Percentiles rank a stretch among this genome's conserved stretches.
Conservation (phyloP, 2,329 filamentous ascomycete genomes). For the Penicillium sp. region DNA sequence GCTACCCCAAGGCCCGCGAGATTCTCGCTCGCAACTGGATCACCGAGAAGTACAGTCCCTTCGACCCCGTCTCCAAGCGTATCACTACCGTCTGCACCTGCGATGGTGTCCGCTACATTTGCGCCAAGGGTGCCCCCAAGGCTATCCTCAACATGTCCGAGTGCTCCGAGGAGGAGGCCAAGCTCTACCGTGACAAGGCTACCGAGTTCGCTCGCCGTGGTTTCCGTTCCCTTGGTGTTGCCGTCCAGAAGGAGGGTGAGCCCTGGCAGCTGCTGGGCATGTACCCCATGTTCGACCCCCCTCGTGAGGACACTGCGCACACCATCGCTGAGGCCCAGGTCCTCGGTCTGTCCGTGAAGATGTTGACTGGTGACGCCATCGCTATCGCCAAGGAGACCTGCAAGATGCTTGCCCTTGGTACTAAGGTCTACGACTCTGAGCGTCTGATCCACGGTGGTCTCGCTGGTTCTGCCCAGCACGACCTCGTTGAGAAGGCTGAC, state of each 20-base stretch:
- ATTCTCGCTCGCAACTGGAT: slow-evolving; percentile 72
- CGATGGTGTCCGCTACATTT: slow-evolving; percentile 67
- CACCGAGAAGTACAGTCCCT: slow-evolving; percentile 68
- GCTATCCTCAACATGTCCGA: slow-evolving; percentile 68
- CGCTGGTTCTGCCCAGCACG: slow-evolving; percentile 68
- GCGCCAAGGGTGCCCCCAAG: slow-evolving; percentile 75
- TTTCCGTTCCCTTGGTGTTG: slow-evolving; percentile 77
- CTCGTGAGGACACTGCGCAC: slow-evolving; percentile 72
- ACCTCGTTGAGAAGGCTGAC: slow-evolving; percentile 71
- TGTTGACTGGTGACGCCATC: slow-evolving; percentile 77
- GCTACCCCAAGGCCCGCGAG: slow-evolving; percentile 73
- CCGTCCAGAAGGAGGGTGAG: slow-evolving; percentile 72
- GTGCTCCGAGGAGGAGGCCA: slow-evolving; percentile 63
- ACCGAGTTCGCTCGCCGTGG: slow-evolving; percentile 73
- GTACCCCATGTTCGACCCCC: slow-evolving; percentile 77
- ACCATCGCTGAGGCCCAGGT: slow-evolving; percentile 73
- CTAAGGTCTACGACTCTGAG: slow-evolving; percentile 78
- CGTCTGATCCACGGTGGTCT: slow-evolving; percentile 74
- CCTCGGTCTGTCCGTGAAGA: slow-evolving; percentile 75
- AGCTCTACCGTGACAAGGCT: slow-evolving; percentile 69
- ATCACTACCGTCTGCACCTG: slow-evolving; percentile 69
- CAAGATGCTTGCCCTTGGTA: slow-evolving; percentile 75
- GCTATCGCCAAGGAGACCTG: slow-evolving; percentile 78
- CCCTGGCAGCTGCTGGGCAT: slow-evolving; percentile 72
- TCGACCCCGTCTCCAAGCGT: slow-evolving; percentile 77